Evolutionary conservation across 768 basidiomycete genomes (phyloP), one percentile per base, ranked within the genome.

Genomic region (Rubroboletus pulcherrimus): DNA sequence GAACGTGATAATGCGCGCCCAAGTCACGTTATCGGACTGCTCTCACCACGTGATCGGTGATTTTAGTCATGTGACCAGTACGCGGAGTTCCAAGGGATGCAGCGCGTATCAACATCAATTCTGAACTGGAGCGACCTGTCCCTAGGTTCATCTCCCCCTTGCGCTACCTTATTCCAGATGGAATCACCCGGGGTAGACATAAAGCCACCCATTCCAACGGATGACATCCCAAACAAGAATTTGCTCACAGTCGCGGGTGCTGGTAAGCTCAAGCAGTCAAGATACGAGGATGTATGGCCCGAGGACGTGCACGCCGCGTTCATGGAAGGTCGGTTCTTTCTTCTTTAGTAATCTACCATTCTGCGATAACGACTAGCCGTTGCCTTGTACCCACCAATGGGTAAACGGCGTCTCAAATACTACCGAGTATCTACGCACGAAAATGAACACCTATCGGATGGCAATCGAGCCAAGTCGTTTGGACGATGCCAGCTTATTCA

Each of bases 401-500:
- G 70, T 17, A 71, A 73, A 54, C 72, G 65, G n/a, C 72, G 70
- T 29, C 62, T 72, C 52, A 72, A 62, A 59, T 72, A 73, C 44
- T 69, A 65, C 29, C 66, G 62, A 4, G 29, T 72, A n/a, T 54
- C 66, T 35, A 48, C 48, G 17, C 48, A 59, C 12, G 57, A 62
- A 37, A 51, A 57, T 30, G 65, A 60, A n/a, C 44, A 44, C 17
- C 15, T 15, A 14, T 48, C 55, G 19, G 51, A 51, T 11, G 41
- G 54, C 29, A 59, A 59, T 40, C 60, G 54, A 2, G 26, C 58
- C 49, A 73, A 58, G 55, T 70, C 70, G 21, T 73, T 76, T 53
- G 73, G 73, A 49, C 73, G 73, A 19, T 74, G 75, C 58, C 73
- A 74, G 56, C 66, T 74, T 21, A 76, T 74, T 34, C 73, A 76